A percentile compares a stretch with the other conserved stretches of the same genome.
These are phyloP conservation scores for Starmerella tilneyi DNA, from an alignment of 805 yeast genomes.

Conservation along the genomic window DNA sequence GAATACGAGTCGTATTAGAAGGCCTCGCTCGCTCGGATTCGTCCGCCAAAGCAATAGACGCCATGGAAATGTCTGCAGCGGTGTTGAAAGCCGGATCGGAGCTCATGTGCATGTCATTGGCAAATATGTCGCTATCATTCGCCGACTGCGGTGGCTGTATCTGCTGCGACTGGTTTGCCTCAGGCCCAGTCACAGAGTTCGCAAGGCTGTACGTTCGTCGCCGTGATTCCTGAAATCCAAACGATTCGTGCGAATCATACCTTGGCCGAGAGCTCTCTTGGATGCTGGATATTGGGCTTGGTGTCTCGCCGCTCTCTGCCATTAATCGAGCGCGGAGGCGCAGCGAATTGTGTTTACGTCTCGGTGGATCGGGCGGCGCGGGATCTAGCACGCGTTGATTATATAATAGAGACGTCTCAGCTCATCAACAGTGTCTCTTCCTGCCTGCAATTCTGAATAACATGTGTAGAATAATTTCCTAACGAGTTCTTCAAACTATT, in stretches of 20 bases:
- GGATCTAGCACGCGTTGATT: not conserved
- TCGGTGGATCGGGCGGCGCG: too few species aligned
- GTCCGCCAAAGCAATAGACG: slow-evolving; percentile 1
- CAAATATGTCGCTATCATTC: not conserved
- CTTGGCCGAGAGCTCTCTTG: slow-evolving; percentile 2
- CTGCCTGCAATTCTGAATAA: too few species aligned
- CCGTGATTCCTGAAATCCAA: slow-evolving; percentile 8
- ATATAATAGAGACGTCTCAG: too few species aligned
- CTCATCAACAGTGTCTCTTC: too few species aligned
- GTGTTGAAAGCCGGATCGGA: not conserved
- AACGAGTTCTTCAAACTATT: too few species aligned
- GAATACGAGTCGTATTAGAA: slow-evolving; percentile 5
- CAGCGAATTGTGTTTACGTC: too few species aligned
- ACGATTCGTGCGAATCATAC: slow-evolving; percentile 17
- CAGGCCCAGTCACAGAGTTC: slow-evolving; percentile 2
- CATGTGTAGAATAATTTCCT: too few species aligned
- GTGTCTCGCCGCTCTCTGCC: slow-evolving; percentile 7
- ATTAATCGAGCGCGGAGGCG: too few species aligned
- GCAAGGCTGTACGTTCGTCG: slow-evolving; percentile 4
- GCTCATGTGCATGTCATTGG: slow-evolving; percentile 1
- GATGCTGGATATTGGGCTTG: slow-evolving; percentile 13
- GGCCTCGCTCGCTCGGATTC: not conserved
- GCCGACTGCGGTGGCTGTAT: not conserved
- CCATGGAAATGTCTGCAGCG: slow-evolving; percentile 6
- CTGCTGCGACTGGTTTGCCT: not conserved